A percentile compares a stretch with the other conserved stretches of the same genome.
phyloP scores from a whole-genome alignment of 306 rosid genomes.

The Cicer cuneatum region DNA sequence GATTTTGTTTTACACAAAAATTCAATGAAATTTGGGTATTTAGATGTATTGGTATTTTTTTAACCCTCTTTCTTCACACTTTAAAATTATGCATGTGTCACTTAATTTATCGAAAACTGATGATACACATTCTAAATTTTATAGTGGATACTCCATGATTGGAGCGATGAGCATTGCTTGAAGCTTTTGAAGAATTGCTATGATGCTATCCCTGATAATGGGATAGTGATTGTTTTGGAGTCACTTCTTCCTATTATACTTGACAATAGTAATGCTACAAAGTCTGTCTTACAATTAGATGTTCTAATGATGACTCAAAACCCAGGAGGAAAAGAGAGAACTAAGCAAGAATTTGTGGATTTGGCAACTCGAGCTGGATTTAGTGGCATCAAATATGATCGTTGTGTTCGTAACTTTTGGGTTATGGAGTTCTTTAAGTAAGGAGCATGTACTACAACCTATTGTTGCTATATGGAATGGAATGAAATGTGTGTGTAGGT shows the following conservation, averaged over 20 bases:
- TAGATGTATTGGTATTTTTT: too few relatives aligned
- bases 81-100: too few relatives aligned
- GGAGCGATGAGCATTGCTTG: constrained; percentile 1
- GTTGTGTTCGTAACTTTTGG: constrained; percentile 39
- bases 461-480: background rate
- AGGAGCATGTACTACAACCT: background rate
- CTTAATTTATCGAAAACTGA: too few relatives aligned
- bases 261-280: constrained; percentile 32
- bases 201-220: background rate
- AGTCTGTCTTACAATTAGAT: constrained; percentile 22
- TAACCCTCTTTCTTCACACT: too few relatives aligned
- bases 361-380: constrained; percentile 57
- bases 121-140: background rate
- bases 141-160: constrained; percentile 14
- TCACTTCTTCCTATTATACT: constrained; percentile 39
- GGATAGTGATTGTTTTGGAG: constrained; percentile 42
- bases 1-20: too few relatives aligned
- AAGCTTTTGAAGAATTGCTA: constrained; percentile 12
- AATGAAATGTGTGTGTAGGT: too few relatives aligned
- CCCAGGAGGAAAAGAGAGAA: constrained; percentile 56
- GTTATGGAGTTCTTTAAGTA: constrained; percentile 63
- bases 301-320: constrained; percentile 46
- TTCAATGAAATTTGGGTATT: too few relatives aligned
- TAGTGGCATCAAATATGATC: constrained; percentile 46
- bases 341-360: constrained; percentile 45